Conservation (phyloP, 108 stramenopile species). For the Mayamaea pseudoterrestris region DNA sequence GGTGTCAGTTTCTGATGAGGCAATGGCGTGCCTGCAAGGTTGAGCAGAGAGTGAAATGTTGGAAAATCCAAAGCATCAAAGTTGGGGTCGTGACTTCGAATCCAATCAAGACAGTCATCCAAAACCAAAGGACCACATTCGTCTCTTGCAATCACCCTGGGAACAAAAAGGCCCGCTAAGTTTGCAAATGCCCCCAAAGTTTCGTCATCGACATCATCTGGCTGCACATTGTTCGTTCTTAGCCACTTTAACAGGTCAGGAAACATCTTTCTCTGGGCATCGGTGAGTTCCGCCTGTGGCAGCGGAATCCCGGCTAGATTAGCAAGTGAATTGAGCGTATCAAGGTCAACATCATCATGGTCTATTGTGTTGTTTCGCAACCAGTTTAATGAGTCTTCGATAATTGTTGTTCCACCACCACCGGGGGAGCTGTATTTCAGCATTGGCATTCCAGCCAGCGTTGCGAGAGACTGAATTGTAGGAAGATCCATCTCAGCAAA, state of each 20-base stretch:
- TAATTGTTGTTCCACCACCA: slow-evolving; percentile 1
- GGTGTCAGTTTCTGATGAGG: background rate
- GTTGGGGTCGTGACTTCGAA: slow-evolving; percentile 4
- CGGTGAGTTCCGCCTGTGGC: slow-evolving; percentile 26
- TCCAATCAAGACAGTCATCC: slow-evolving; percentile 12
- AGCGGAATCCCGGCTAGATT: slow-evolving; percentile 3
- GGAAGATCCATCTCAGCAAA: background rate
- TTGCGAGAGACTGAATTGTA: slow-evolving; percentile 2
- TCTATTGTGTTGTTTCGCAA: background rate
- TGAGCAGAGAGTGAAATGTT: background rate
- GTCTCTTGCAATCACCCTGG: slow-evolving; percentile 1
- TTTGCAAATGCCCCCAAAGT: slow-evolving; percentile 3
- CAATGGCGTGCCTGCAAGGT: slow-evolving; percentile 2
- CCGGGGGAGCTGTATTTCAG: slow-evolving; percentile 4
- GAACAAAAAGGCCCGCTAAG: slow-evolving; percentile 2
- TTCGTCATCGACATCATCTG: background rate
- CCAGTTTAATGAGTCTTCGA: slow-evolving; percentile 15
- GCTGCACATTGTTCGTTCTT: background rate
- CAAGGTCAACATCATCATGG: slow-evolving; percentile 2
- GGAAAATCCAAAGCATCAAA: slow-evolving; percentile 1
- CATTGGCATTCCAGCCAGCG: slow-evolving; percentile 1
- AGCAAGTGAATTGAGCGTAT: slow-evolving; percentile 4
- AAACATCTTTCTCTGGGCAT: slow-evolving; percentile 30
- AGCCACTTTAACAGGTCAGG: background rate
- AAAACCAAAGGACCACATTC: no score